phyloP scores from a whole-genome alignment of 345 rosid species.

The Citrus medica region DNA sequence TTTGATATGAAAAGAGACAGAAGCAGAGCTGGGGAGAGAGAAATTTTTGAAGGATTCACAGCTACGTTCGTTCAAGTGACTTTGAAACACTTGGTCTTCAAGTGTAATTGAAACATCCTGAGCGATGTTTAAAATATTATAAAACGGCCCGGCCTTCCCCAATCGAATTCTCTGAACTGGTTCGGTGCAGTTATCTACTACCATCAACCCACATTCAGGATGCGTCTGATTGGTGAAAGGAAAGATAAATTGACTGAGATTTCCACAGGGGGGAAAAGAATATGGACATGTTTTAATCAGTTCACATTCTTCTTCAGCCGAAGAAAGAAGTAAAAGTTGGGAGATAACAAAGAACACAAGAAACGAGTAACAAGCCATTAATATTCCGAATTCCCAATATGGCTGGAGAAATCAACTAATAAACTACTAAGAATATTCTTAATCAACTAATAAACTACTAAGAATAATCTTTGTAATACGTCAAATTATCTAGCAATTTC shows the following conservation, averaged over 20 bases:
- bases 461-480: no score
- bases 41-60: slow-evolving; percentile 26
- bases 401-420: no score
- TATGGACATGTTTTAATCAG: not conserved
- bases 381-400: no score
- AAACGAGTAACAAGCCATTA: not conserved
- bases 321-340: not conserved
- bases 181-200: slow-evolving; percentile 21
- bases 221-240: slow-evolving; percentile 9
- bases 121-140: slow-evolving; percentile 18
- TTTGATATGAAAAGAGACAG: slow-evolving; percentile 4
- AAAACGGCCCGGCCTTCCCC: slow-evolving; percentile 19
- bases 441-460: no score
- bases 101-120: slow-evolving; percentile 21
- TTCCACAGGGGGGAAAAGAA: slow-evolving; percentile 14
- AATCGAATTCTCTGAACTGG: slow-evolving; percentile 24
- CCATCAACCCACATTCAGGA: slow-evolving; percentile 29
- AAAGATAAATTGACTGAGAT: not conserved
- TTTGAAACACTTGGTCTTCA: slow-evolving; percentile 12
- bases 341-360: not conserved
- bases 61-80: not conserved
- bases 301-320: not conserved
- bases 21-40: slow-evolving; percentile 28
- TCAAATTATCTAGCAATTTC: no score
- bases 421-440: no score